These are phyloP conservation scores for Protomyces lactucae-debilis DNA, from an alignment of 1,139 yeast species.

Conservation along the genomic window DNA sequence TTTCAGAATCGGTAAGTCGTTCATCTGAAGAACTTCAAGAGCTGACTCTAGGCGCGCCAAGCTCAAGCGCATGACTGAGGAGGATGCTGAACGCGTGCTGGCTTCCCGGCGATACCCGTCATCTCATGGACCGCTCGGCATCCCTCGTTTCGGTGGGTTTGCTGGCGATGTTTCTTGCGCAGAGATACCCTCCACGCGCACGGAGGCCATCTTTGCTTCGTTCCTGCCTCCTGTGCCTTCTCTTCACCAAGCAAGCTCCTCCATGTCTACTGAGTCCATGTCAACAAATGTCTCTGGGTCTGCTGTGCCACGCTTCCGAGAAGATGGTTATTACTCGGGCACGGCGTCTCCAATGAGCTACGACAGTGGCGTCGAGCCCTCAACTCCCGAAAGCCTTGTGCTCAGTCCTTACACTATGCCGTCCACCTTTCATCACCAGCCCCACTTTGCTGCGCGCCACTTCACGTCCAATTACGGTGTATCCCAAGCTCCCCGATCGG, in stretches of 20 bases:
- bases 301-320: neutral
- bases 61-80: conserved; percentile 21
- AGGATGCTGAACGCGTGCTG: conserved; percentile 24
- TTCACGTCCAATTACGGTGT: neutral
- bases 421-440: neutral
- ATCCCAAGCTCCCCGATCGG: neutral
- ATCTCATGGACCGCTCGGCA: conserved; percentile 7
- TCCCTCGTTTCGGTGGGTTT: neutral
- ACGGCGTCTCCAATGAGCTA: neutral
- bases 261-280: neutral
- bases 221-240: neutral
- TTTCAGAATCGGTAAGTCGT: conserved; percentile 32
- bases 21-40: neutral
- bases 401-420: neutral
- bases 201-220: neutral
- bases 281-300: neutral
- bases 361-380: neutral
- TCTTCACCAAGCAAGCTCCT: neutral
- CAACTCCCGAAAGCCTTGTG: neutral
- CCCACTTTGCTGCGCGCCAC: neutral
- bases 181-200: neutral
- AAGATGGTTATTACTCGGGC: neutral
- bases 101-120: conserved; percentile 18
- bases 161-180: neutral
- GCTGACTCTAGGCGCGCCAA: conserved; percentile 17